Percentiles rank a stretch among this genome's conserved stretches.
phyloP scores from a whole-genome alignment of 169 alveolate genomes.

The Plasmodium fragile region DNA sequence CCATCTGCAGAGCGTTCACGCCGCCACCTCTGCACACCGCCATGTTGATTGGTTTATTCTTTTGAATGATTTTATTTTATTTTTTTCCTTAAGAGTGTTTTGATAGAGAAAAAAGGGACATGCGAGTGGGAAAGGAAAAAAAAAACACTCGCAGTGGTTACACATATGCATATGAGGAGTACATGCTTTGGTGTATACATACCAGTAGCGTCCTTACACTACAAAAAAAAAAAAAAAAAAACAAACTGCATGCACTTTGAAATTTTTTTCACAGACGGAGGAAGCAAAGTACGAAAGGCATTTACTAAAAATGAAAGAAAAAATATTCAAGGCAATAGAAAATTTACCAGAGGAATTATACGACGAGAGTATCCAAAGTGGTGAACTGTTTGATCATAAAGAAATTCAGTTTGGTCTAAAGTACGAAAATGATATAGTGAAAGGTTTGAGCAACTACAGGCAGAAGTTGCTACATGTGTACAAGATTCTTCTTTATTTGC shows the following conservation, averaged over 20 bases:
- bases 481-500: conserved; percentile 79
- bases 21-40: neutral
- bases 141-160: neutral
- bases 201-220: neutral
- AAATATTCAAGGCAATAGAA: conserved; percentile 31
- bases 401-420: conserved; percentile 73
- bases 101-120: neutral
- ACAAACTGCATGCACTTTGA: neutral
- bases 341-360: conserved; percentile 59
- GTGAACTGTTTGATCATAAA: conserved; percentile 38
- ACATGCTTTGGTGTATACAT: neutral
- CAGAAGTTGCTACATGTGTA: conserved; percentile 80
- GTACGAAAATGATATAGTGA: conserved; percentile 77
- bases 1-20: neutral
- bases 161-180: neutral
- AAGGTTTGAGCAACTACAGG: conserved; percentile 77
- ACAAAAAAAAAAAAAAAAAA: too few relatives aligned
- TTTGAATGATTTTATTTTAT: neutral
- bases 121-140: neutral
- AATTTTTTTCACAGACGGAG: conserved; percentile 26
- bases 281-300: conserved; percentile 51
- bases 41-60: neutral
- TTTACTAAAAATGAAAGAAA: conserved; percentile 67
- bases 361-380: conserved; percentile 68
- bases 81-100: neutral